Conservation (phyloP, 2,329 filamentous ascomycete genomes). For the Trichophyton equinum region DNA sequence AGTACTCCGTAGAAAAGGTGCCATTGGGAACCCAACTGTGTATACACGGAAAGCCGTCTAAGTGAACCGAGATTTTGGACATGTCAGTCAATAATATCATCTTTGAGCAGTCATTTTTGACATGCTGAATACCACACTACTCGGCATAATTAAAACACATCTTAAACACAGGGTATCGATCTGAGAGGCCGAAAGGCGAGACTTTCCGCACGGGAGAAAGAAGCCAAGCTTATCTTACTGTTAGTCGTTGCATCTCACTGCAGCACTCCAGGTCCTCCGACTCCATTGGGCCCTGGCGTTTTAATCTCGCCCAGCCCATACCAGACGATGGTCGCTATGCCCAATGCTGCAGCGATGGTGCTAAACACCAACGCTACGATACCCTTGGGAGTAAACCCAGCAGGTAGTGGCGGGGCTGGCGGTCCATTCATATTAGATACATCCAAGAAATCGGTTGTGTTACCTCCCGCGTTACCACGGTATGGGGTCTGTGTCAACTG, state of each 20-base stretch:
- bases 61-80: too few species aligned
- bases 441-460: constrained; percentile 50
- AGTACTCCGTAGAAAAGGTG: too few species aligned
- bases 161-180: too few species aligned
- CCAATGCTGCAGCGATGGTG: constrained; percentile 52
- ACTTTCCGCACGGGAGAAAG: background rate
- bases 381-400: constrained; percentile 56
- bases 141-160: background rate
- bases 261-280: background rate
- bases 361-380: constrained; percentile 64
- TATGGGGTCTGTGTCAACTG: constrained; percentile 37
- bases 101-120: too few species aligned
- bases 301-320: constrained; percentile 31
- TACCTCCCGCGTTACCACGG: constrained; percentile 60
- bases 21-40: too few species aligned
- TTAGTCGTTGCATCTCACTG: background rate
- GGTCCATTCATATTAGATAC: constrained; percentile 46
- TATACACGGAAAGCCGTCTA: too few species aligned
- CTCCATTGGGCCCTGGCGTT: background rate
- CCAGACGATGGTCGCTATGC: constrained; percentile 53
- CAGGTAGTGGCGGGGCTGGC: constrained; percentile 43
- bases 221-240: background rate
- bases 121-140: too few species aligned
- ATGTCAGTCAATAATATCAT: too few species aligned
- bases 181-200: background rate